Conservation (phyloP, 768 basidiomycete genomes). For the Lactarius tabidus region DNA sequence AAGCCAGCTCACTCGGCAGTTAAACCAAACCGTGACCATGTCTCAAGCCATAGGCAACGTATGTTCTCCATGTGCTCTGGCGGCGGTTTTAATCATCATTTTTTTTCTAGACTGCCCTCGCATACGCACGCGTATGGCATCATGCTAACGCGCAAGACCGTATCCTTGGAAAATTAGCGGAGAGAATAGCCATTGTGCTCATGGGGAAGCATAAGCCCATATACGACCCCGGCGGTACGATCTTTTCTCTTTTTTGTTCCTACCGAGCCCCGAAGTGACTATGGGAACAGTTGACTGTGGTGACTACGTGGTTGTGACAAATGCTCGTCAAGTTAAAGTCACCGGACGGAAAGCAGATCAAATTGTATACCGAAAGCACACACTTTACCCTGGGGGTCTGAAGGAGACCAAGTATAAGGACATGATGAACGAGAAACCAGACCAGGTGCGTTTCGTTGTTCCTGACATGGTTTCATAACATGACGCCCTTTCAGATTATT, state of each 20-base stretch:
- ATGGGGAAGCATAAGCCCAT: slow-evolving; percentile 99
- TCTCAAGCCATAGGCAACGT: slow-evolving; percentile 83
- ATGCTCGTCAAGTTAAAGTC: slow-evolving; percentile 76
- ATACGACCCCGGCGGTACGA: slow-evolving; percentile 84
- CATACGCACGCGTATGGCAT: slow-evolving; percentile 95
- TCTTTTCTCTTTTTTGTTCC: not conserved
- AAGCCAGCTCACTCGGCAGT: not conserved
- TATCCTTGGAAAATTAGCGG: slow-evolving; percentile 91
- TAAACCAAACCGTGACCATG: slow-evolving; percentile 39
- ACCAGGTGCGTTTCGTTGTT: slow-evolving; percentile 54
- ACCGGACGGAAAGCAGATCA: slow-evolving; percentile 89
- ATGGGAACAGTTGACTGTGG: slow-evolving; percentile 78
- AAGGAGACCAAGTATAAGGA: slow-evolving; percentile 84
- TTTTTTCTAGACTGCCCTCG: slow-evolving; percentile 75
- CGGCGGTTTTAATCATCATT: not conserved
- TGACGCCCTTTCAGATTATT: slow-evolving; percentile 62
- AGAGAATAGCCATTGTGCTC: slow-evolving; percentile 88
- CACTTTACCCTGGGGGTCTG: slow-evolving; percentile 90
- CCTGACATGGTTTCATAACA: slow-evolving; percentile 6
- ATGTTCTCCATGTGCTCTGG: slow-evolving; percentile 29
- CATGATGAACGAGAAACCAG: slow-evolving; percentile 83
- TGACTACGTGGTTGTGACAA: slow-evolving; percentile 96
- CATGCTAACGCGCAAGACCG: slow-evolving; percentile 88
- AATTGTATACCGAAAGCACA: slow-evolving; percentile 81
- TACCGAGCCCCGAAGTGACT: not conserved